A percentile compares a stretch with the other conserved stretches of the same genome.
These are phyloP conservation scores for Agaricus subrufescens DNA, from an alignment of 768 basidiomycete species.

Conservation along the genomic window DNA sequence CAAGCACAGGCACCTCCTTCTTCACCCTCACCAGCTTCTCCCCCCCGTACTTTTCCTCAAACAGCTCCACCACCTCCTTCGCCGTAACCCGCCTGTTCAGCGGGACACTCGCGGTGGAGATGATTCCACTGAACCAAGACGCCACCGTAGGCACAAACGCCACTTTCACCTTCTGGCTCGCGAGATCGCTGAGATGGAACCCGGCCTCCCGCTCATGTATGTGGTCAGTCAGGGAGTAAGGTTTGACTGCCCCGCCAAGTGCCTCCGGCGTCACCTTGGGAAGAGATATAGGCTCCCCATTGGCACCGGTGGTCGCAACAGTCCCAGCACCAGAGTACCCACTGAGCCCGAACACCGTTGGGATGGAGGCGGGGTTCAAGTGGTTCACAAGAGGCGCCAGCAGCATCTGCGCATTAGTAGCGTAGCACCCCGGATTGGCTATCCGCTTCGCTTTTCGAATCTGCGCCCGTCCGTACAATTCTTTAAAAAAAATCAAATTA, in stretches of 20 bases:
- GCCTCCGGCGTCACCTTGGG: conserved; percentile 81
- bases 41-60: conserved; percentile 68
- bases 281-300: conserved; percentile 67
- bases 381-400: conserved; percentile 83
- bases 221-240: conserved; percentile 93
- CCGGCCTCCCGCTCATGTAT: conserved; percentile 98
- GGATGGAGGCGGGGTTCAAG: conserved; percentile 54
- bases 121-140: conserved; percentile 96
- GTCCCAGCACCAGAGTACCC: conserved; percentile 97
- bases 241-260: conserved; percentile 69
- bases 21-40: conserved; percentile 71
- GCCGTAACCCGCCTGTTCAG: conserved; percentile 65
- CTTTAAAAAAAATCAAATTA: conserved; percentile 40
- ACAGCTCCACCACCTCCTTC: conserved; percentile 65
- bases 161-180: conserved; percentile 38
- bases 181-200: conserved; percentile 67
- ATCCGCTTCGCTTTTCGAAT: conserved; percentile 77
- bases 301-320: conserved; percentile 57
- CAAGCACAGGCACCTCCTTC: conserved; percentile 67
- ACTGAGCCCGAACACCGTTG: conserved; percentile 89
- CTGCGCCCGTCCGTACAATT: conserved; percentile 75
- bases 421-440: conserved; percentile 97
- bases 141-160: conserved; percentile 87
- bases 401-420: conserved; percentile 89
- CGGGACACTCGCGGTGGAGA: conserved; percentile 83